Evolutionary conservation across 768 basidiomycete genomes (phyloP).

Genomic region (Trichaptum fuscoviolaceum): DNA sequence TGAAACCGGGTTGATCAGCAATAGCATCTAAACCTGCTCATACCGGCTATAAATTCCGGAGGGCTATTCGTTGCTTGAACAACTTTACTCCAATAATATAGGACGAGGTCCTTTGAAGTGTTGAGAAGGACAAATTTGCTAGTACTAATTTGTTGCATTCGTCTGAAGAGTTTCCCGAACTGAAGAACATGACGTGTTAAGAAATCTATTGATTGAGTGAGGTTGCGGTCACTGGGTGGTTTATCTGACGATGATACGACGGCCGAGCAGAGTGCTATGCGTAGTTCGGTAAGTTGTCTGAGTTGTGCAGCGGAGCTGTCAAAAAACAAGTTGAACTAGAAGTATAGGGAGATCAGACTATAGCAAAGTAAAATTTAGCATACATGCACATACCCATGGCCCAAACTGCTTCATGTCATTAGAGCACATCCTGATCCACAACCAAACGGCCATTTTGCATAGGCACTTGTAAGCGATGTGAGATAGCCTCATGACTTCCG

Average conservation of each 20-base stretch:
- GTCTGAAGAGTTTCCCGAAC: constrained; percentile 79
- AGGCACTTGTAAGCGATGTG: constrained; percentile 76
- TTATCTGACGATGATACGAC: constrained; percentile 25
- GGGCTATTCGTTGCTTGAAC: constrained; percentile 60
- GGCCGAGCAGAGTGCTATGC: constrained; percentile 46
- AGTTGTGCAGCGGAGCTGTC: constrained; percentile 52
- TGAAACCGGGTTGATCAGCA: neutral
- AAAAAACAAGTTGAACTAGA: constrained; percentile 59
- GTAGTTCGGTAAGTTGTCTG: constrained; percentile 48
- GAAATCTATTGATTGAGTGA: constrained; percentile 43
- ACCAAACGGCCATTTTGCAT: constrained; percentile 63
- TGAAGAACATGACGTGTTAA: constrained; percentile 64
- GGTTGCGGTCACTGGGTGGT: constrained; percentile 27
- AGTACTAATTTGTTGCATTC: constrained; percentile 58
- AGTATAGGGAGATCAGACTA: constrained; percentile 6
- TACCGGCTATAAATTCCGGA: constrained; percentile 53
- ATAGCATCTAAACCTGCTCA: constrained; percentile 5
- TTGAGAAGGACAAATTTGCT: constrained; percentile 60
- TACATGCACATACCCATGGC: constrained; percentile 43
- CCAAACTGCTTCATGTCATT: constrained; percentile 40
- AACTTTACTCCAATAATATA: constrained; percentile 81
- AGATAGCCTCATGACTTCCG: constrained; percentile 47
- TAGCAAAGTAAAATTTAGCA: constrained; percentile 3
- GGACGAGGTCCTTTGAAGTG: constrained; percentile 56
- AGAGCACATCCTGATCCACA: constrained; percentile 47